Base-by-base conservation (phyloP, 2,329 filamentous ascomycete genomes). In the Colletotrichum filicis region DNA sequence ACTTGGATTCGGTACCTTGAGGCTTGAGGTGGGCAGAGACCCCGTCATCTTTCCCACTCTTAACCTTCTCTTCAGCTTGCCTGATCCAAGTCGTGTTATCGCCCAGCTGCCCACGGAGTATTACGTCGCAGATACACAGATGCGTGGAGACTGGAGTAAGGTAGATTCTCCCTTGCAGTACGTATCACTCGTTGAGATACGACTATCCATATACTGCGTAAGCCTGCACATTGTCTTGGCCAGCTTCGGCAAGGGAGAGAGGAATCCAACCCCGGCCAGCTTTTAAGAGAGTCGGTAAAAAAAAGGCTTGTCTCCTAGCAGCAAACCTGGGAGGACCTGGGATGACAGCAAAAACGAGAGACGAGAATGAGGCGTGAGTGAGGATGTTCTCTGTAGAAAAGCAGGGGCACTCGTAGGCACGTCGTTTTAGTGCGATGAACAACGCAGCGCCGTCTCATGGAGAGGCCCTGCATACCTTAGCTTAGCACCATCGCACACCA, bases 291-390 rank as follows among this genome's bases (percentile, higher is more conserved):
- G 49, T 49, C 49, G 46, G 35, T 37, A 70, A 57, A 71, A 71
- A 71, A 65, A 49, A 42, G 37, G 67, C 52, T 70, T 52, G 67
- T 66, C 60, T 71, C 71, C 60, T 11, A 55, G 67, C 70, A 73
- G 69, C 65, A 22, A 61, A 68, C 19, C 19, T 22, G 42, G 42
- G n/a, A 49, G 42, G 42, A 49, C 42, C 42, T 49, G 19, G 8
- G 8, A 49, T 11, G 42, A 49, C 19, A 49, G 19, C 37, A 19
- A 19, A 16, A 42, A 46, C 22, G 19, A 49, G 8, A 26, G 49
- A 5, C 16, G 14, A 42, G 14, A 42, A 42, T 42, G 37, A 30
- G 28, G n/a, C 30, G 60, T 42, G 46, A 28, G 61, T 55, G 24
- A 16, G 11, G 19, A 46, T 32, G n/a, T 30, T 26, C 49, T 64